Percentiles rank a stretch among this genome's conserved stretches.
phyloP scores from a whole-genome alignment of 2,329 filamentous ascomycete genomes.

The Exophiala dermatitidis region DNA sequence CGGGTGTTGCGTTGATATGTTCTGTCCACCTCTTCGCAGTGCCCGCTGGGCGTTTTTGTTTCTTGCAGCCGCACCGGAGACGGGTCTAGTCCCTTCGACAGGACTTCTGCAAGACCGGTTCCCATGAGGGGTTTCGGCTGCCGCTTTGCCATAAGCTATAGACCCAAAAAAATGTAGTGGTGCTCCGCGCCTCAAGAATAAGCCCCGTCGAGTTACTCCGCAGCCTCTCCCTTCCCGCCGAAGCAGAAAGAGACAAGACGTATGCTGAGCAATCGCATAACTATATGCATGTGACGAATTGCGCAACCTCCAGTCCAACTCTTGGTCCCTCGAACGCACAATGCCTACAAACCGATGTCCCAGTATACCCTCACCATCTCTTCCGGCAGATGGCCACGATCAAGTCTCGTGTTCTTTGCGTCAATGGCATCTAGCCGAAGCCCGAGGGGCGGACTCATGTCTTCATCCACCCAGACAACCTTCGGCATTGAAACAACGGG shows the following conservation, averaged over 20 bases:
- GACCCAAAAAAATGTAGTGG: slow-evolving; percentile 37
- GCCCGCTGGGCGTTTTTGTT: background rate
- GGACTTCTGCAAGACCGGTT: slow-evolving; percentile 46
- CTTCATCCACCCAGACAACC: slow-evolving; percentile 62
- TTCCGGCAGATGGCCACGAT: slow-evolving; percentile 35
- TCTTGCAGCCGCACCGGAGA: slow-evolving; percentile 5
- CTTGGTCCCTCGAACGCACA: slow-evolving; percentile 8
- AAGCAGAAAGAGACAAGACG: slow-evolving; percentile 31
- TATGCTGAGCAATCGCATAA: slow-evolving; percentile 82
- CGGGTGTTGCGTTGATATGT: background rate
- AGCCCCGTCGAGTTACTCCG: slow-evolving; percentile 99
- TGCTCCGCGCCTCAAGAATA: slow-evolving; percentile 99
- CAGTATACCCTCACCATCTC: slow-evolving; percentile 34
- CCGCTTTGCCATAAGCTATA: slow-evolving; percentile 52
- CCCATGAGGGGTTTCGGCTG: slow-evolving; percentile 28
- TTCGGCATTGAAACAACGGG: slow-evolving; percentile 28
- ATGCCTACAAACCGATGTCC: slow-evolving; percentile 8
- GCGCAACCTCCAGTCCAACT: slow-evolving; percentile 34
- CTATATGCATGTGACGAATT: slow-evolving; percentile 92
- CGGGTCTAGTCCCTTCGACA: slow-evolving; percentile 63
- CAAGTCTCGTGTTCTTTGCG: slow-evolving; percentile 28
- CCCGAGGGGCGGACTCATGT: slow-evolving; percentile 66
- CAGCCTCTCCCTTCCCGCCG: slow-evolving; percentile 4
- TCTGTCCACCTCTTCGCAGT: background rate
- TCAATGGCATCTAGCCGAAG: slow-evolving; percentile 16